Evolutionary conservation across 257 asterid species (phyloP), one percentile per base, ranked within the genome.

Genomic region (Marsdenia floribunda): DNA sequence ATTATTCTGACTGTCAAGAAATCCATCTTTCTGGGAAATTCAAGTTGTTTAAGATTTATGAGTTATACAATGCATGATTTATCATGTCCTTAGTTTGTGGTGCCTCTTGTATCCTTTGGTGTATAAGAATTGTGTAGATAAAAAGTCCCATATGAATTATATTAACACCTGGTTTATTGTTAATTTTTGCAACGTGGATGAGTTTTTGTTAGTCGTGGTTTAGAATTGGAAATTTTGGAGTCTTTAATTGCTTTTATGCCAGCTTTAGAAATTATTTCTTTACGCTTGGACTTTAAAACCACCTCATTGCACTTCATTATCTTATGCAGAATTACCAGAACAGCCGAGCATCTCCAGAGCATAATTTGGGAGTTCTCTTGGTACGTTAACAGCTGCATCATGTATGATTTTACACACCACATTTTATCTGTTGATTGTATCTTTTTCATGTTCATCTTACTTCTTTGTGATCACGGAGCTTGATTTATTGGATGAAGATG

Each of bases 311-410:
- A 22, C 15, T 22, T 18, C 22, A 73, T 68, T 15, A 79, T 66
- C 53, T 73, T 79, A 71, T 79, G 70, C 96, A 92, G 97, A 78
- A 74, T 75, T 90, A 79, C 68, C 86, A 75, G 57, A 87, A 82
- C 75, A 55, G 63, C 74, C 88, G 82, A 68, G 85, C 88, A 83
- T 86, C 86, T 80, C 86, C 90, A 5, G 99, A 95, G 78, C 87
- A 87, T 78, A 95, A 95, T 83, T 85, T 95, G 71, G 99, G 99
- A 80, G 81, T 95, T 73, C 86, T 95, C 65, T 85, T 95, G 98
- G 99, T 95, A 85, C 37, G 81, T 54, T 77, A 67, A 24, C 2
- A 5, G 49, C 21, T 22, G 38, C 38, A 46, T 0, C 58, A 12
- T 13, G 8, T 21, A 64, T 65, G 16, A 19, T 50, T 68, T 29